Conservation (phyloP, 2,329 filamentous ascomycete species). For the Colletotrichum tabaci region DNA sequence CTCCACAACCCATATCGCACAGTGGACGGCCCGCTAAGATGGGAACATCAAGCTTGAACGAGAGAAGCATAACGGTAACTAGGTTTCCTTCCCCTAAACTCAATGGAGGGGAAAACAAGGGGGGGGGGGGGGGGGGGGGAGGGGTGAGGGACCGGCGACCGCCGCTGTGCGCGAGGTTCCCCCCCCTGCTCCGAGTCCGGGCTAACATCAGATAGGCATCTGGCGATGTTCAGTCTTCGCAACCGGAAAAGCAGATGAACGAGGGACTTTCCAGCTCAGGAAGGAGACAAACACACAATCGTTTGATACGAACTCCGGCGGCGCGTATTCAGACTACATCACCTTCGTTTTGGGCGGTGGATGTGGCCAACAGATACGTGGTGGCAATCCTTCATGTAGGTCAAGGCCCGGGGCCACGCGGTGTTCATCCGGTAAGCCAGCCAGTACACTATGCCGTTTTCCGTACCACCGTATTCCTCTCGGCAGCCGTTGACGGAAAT, state of each 20-base stretch:
- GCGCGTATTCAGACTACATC: background rate
- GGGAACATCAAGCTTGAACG: background rate
- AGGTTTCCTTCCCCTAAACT: background rate
- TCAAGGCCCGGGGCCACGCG: background rate
- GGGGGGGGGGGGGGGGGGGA: too few species aligned
- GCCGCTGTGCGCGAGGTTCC: background rate
- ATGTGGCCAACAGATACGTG: background rate
- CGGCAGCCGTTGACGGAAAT: slow-evolving; percentile 11
- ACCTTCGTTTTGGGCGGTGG: too few species aligned
- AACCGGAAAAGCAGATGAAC: background rate
- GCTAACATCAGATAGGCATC: slow-evolving; percentile 15
- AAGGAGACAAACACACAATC: background rate
- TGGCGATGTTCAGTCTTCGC: background rate
- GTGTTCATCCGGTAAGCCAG: background rate
- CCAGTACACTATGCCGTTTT: background rate
- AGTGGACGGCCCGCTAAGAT: background rate
- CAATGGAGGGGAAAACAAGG: background rate
- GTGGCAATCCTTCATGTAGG: background rate
- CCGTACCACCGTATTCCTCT: background rate
- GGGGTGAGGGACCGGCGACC: slow-evolving; percentile 19
- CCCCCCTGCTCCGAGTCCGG: too few species aligned
- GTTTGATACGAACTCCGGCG: background rate
- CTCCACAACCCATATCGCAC: slow-evolving; percentile 4
- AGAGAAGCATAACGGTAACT: background rate
- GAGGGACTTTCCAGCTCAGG: background rate